Percentiles rank a stretch among this genome's conserved stretches.
Conservation (phyloP, 1,284 basidiomycete genomes). For the Kwoniella shivajii region DNA sequence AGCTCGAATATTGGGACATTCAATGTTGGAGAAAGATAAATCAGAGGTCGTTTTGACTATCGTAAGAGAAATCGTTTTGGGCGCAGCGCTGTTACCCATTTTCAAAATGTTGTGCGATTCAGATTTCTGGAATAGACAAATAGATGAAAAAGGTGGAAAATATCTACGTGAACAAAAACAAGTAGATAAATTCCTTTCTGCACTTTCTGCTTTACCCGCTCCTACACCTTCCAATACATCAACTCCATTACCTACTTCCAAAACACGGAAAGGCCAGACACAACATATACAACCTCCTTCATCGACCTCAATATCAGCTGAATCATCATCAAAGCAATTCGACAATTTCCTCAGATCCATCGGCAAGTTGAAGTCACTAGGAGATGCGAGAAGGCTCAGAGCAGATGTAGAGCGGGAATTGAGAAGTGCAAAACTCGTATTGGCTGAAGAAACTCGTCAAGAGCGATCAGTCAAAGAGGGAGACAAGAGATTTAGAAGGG, state of each 20-base stretch:
- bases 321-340: constrained; percentile 66
- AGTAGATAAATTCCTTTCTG: constrained; percentile 59
- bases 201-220: constrained; percentile 51
- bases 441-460: constrained; percentile 6
- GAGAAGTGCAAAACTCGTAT: constrained; percentile 61
- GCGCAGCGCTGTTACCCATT: constrained; percentile 77
- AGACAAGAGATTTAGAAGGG: constrained; percentile 17
- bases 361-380: constrained; percentile 71
- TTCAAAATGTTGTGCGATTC: constrained; percentile 92
- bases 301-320: constrained; percentile 31
- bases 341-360: constrained; percentile 87
- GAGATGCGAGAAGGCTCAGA: constrained; percentile 85
- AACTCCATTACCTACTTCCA: constrained; percentile 7
- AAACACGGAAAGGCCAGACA: neutral
- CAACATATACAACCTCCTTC: constrained; percentile 3
- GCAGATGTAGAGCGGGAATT: constrained; percentile 88
- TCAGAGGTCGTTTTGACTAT: constrained; percentile 74
- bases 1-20: constrained; percentile 67
- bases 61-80: constrained; percentile 78
- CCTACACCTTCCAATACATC: constrained; percentile 8
- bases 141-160: constrained; percentile 66
- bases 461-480: constrained; percentile 13
- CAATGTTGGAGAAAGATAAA: constrained; percentile 75
- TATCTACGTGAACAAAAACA: constrained; percentile 55
- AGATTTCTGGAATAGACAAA: constrained; percentile 92